These are phyloP conservation scores for Anethum foeniculum DNA, from an alignment of 140 eudicot genomes.

Conservation along the genomic window DNA sequence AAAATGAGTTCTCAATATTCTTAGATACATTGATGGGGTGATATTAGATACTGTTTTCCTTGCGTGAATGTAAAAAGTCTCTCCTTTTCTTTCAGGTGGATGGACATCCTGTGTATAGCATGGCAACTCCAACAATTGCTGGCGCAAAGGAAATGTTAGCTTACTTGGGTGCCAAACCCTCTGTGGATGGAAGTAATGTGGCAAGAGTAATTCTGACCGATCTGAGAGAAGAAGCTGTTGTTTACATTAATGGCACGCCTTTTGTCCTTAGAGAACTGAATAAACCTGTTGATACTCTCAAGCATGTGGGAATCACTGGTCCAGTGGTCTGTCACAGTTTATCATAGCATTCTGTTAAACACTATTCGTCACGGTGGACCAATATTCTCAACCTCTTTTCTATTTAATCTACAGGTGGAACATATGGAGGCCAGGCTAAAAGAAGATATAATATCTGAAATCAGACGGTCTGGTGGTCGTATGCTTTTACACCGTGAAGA, in stretches of 20 bases:
- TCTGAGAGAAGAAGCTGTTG: constrained; percentile 92
- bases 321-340: constrained; percentile 50
- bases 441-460: constrained; percentile 82
- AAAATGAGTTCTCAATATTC: constrained; percentile 3
- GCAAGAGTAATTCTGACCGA: constrained; percentile 69
- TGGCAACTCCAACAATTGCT: constrained; percentile 91
- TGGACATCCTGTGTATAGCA: constrained; percentile 87
- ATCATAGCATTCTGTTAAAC: neutral
- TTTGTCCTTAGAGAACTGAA: constrained; percentile 92
- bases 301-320: constrained; percentile 91
- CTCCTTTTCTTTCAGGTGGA: constrained; percentile 49
- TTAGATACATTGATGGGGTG: neutral
- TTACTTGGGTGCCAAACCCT: constrained; percentile 53
- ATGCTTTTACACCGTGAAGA: constrained; percentile 99
- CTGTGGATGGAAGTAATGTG: constrained; percentile 28
- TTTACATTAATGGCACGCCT: constrained; percentile 84
- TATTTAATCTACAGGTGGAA: constrained; percentile 57
- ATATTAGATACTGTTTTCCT: neutral
- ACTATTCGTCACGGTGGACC: constrained; percentile 1
- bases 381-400: constrained; percentile 4
- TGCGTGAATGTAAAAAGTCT: neutral
- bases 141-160: constrained; percentile 93
- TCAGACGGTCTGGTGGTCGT: constrained; percentile 71
- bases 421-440: constrained; percentile 92
- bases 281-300: constrained; percentile 93